A percentile compares a stretch with the other conserved stretches of the same genome.
phyloP scores from a whole-genome alignment of 2,329 filamentous ascomycete genomes.

The Sphaceloma murrayae region DNA sequence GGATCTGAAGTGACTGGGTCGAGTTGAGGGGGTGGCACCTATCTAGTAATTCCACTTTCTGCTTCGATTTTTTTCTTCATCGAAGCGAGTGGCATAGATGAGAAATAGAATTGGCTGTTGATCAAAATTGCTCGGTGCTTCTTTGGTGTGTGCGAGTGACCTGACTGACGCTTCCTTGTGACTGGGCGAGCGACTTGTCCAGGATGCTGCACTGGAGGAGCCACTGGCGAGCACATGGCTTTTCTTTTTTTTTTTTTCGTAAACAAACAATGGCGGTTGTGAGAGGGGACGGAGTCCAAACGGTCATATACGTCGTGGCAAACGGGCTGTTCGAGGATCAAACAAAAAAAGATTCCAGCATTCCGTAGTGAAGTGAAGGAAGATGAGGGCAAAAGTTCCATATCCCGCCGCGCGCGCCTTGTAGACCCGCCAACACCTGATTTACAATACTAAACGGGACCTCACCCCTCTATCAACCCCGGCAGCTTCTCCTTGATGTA shows the following conservation, averaged over 20 bases:
- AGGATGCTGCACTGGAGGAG: not conserved
- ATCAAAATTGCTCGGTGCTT: not conserved
- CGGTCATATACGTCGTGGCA: too few species aligned
- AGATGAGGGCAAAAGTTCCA: too few species aligned
- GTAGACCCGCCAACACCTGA: too few species aligned
- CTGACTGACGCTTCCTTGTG: too few species aligned
- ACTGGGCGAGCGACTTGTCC: too few species aligned
- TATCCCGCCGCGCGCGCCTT: too few species aligned
- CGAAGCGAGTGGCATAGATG: slow-evolving; percentile 10
- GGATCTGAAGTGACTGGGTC: slow-evolving; percentile 13
- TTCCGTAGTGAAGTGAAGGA: too few species aligned
- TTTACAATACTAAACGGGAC: not conserved
- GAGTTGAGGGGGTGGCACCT: slow-evolving; percentile 14
- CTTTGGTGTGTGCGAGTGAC: not conserved
- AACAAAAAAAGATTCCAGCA: too few species aligned
- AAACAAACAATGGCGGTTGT: slow-evolving; percentile 4
- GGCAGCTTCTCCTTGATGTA: slow-evolving; percentile 39
- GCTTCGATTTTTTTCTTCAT: too few species aligned
- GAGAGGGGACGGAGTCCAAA: not conserved
- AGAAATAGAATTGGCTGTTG: slow-evolving; percentile 15
- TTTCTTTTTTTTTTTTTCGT: not conserved
- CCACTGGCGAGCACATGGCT: not conserved
- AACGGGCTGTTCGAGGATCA: too few species aligned
- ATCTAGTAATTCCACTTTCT: too few species aligned
- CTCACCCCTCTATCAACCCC: slow-evolving; percentile 20